These are phyloP conservation scores for Ocimum tenuiflorum DNA, from an alignment of 257 asterid species.

Conservation along the genomic window DNA sequence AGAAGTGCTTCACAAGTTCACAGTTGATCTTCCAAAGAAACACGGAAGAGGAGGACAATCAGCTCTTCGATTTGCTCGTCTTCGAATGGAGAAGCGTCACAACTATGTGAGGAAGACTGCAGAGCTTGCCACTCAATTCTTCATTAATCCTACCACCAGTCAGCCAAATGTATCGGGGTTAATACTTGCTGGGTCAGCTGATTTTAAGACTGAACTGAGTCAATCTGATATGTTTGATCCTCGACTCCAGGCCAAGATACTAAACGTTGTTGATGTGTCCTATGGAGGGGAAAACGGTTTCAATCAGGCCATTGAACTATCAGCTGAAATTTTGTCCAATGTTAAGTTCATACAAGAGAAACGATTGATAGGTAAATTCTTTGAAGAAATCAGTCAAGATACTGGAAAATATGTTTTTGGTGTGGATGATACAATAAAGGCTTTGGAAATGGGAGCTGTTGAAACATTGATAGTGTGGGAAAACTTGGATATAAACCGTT, in stretches of 20 bases:
- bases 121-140: slow-evolving; percentile 62
- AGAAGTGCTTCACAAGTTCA: slow-evolving; percentile 58
- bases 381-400: slow-evolving; percentile 60
- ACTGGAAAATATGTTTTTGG: slow-evolving; percentile 59
- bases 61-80: slow-evolving; percentile 59
- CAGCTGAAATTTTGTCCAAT: slow-evolving; percentile 56
- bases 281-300: slow-evolving; percentile 63
- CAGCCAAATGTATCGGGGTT: slow-evolving; percentile 58
- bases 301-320: slow-evolving; percentile 57
- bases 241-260: slow-evolving; percentile 53
- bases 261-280: slow-evolving; percentile 57
- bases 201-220: slow-evolving; percentile 57
- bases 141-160: slow-evolving; percentile 50
- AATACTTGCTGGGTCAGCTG: slow-evolving; percentile 62
- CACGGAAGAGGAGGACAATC: slow-evolving; percentile 68
- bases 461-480: slow-evolving; percentile 61
- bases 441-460: slow-evolving; percentile 59
- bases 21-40: slow-evolving; percentile 57
- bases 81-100: slow-evolving; percentile 62
- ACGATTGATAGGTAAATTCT: slow-evolving; percentile 49
- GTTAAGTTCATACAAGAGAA: slow-evolving; percentile 61
- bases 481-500: slow-evolving; percentile 44
- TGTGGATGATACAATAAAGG: slow-evolving; percentile 52
- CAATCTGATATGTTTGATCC: slow-evolving; percentile 67
- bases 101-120: slow-evolving; percentile 60